Percentiles rank a stretch among this genome's conserved stretches.
Conservation (phyloP, 352 stramenopile genomes). For the Globisporangium yorkense region DNA sequence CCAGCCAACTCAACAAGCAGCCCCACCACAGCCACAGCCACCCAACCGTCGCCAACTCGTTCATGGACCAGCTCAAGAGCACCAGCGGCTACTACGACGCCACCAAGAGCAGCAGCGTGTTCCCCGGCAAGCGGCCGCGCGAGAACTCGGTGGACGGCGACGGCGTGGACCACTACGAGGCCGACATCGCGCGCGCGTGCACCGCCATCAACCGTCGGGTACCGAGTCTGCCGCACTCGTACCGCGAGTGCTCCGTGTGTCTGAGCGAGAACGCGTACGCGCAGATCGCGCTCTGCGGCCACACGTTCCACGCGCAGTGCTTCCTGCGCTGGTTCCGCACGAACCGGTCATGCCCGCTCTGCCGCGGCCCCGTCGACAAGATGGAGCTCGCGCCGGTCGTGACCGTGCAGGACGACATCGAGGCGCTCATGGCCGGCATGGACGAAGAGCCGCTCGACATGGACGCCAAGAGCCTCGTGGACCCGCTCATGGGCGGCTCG, state of each 20-base stretch:
- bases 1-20: not conserved
- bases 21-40: not conserved
- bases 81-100: slow-evolving; percentile 4
- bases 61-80: slow-evolving; percentile 17
- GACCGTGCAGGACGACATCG: slow-evolving; percentile 54
- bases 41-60: slow-evolving; percentile 1
- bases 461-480: slow-evolving; percentile 20
- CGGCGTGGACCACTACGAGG: slow-evolving; percentile 57
- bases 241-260: slow-evolving; percentile 69
- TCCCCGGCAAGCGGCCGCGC: slow-evolving; percentile 13
- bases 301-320: slow-evolving; percentile 76
- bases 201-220: slow-evolving; percentile 42
- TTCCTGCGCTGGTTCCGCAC: slow-evolving; percentile 75
- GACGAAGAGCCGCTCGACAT: slow-evolving; percentile 40
- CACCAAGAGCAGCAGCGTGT: not conserved
- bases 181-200: slow-evolving; percentile 56
- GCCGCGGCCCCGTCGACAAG: slow-evolving; percentile 52
- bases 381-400: slow-evolving; percentile 45
- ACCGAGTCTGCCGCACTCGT: slow-evolving; percentile 42
- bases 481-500: slow-evolving; percentile 31
- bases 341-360: slow-evolving; percentile 72
- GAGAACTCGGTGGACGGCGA: slow-evolving; percentile 13
- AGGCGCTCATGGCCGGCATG: slow-evolving; percentile 74
- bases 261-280: slow-evolving; percentile 63
- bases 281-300: slow-evolving; percentile 58